Base-by-base conservation (phyloP, 352 stramenopile genomes). In the Phytophthora quininea region DNA sequence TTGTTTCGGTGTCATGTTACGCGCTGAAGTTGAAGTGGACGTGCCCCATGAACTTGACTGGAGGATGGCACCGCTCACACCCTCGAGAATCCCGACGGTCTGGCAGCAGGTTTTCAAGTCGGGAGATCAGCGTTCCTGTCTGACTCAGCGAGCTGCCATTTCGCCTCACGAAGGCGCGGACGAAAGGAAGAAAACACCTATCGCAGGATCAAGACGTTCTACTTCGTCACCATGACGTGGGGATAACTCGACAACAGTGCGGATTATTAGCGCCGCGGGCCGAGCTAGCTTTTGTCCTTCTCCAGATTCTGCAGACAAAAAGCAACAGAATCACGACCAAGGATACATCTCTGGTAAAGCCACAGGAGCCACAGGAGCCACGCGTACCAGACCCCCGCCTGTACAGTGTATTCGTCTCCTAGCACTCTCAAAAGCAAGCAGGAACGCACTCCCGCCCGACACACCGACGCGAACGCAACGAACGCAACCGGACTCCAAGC, bases 321-420 rank as follows among this genome's bases (percentile, higher is more conserved):
- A 46, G 38, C 14, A 46, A 15, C 38, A 65, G 48, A 31, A 31
- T 55, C 62, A 35, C 60, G 15, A 12, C 57, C 11, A 40, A 35
- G n/a, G 33, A n/a, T 49, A 24, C 43, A 19, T 49, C 6, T 9
- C 3, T 54, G 48, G 50, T 66, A 57, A 66, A 60, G n/a, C n/a
- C n/a, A n/a, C n/a, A n/a, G n/a, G 47, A 29, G 40, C 10, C 27
- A n/a, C 30, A 31, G 53, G 32, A 61, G 19, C 19, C 19, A 24
- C 47, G 43, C 62, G 30, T 33, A 29, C 5, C 19, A 32, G 19
- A 24, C 19, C 19, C 19, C 19, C 19, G 19, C 19, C 19, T 24
- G 19, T 24, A n/a, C 40, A 43, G 57, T 74, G 56, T 67, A 70
- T 76, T 76, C 33, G 54, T 73, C 31, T 64, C 27, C 61, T 64